phyloP scores from a whole-genome alignment of 2,329 filamentous ascomycete species.

The Fusarium irregulare region DNA sequence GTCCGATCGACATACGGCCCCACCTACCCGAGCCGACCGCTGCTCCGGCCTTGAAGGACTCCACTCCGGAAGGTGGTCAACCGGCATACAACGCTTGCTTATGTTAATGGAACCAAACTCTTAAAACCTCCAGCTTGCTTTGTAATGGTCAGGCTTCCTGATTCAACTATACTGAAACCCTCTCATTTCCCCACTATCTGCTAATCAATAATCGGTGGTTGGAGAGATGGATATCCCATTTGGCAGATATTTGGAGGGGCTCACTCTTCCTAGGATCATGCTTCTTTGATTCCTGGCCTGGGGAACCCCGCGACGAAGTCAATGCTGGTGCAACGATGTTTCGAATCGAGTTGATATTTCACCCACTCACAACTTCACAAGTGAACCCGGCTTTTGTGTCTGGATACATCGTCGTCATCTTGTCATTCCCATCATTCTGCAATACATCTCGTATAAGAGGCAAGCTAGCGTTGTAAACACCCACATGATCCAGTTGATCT shows the following conservation, averaged over 20 bases:
- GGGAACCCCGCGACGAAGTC: conserved; percentile 13
- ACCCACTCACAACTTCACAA: not conserved
- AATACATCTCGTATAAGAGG: conserved; percentile 8
- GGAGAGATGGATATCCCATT: not conserved
- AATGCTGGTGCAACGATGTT: not conserved
- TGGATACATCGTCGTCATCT: not conserved
- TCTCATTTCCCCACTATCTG: not conserved
- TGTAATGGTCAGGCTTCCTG: not conserved
- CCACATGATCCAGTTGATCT: conserved; percentile 16
- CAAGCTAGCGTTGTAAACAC: conserved; percentile 4
- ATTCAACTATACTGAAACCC: not conserved
- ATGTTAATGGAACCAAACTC: not conserved
- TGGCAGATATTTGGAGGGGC: not conserved
- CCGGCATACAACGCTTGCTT: not conserved
- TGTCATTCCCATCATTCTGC: not conserved
- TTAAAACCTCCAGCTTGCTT: not conserved
- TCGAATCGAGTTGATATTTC: not conserved
- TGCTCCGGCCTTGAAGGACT: not conserved
- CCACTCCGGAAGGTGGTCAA: not conserved
- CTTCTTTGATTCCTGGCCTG: conserved; percentile 9
- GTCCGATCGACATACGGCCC: conserved; percentile 33
- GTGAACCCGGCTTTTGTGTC: not conserved
- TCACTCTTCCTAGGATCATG: conserved; percentile 16
- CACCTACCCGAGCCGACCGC: conserved; percentile 22
- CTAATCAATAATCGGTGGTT: not conserved